Percentiles rank a stretch among this genome's conserved stretches.
Evolutionary conservation across 495 filamentous ascomycete species (phyloP).

Genomic region (Aspergillus cavernicola): DNA sequence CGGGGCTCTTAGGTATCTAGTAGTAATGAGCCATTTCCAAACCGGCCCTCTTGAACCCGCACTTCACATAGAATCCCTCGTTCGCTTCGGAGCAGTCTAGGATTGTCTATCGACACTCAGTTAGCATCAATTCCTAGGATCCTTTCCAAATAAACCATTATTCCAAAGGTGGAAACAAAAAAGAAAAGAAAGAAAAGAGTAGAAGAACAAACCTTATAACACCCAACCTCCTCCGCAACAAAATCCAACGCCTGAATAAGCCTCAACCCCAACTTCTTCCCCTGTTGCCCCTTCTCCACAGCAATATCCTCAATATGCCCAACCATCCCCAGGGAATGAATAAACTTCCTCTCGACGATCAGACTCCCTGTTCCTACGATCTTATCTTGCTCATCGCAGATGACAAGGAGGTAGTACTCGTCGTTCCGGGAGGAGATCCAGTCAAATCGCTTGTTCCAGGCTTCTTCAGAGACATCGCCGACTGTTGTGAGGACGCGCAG

Average conservation of each 20-base stretch:
- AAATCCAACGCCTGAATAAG: slow-evolving; percentile 93
- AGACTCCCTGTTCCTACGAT: slow-evolving; percentile 86
- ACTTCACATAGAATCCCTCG: slow-evolving; percentile 98
- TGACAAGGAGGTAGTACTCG: slow-evolving; percentile 80
- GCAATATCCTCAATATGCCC: slow-evolving; percentile 99
- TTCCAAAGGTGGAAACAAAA: too few species aligned
- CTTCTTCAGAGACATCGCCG: slow-evolving; percentile 73
- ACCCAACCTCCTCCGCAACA: slow-evolving; percentile 78
- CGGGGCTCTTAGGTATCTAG: too few species aligned
- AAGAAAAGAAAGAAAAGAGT: not conserved
- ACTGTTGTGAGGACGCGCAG: slow-evolving; percentile 89
- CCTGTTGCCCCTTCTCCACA: slow-evolving; percentile 88
- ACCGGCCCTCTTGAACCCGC: slow-evolving; percentile 89
- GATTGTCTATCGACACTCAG: slow-evolving; percentile 51
- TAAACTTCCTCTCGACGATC: slow-evolving; percentile 66
- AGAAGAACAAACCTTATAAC: slow-evolving; percentile 72
- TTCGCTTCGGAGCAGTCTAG: slow-evolving; percentile 79
- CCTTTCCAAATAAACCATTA: too few species aligned
- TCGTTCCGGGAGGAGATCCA: slow-evolving; percentile 77
- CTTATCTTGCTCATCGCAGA: slow-evolving; percentile 64
- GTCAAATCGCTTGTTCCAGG: slow-evolving; percentile 75
- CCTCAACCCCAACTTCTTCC: slow-evolving; percentile 89
- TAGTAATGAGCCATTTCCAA: slow-evolving; percentile 98
- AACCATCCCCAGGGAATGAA: slow-evolving; percentile 54
- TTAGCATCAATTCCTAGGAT: too few species aligned